Percentiles rank a stretch among this genome's conserved stretches.
phyloP scores from a whole-genome alignment of 805 yeast species.

The Babjeviella inositovora region DNA sequence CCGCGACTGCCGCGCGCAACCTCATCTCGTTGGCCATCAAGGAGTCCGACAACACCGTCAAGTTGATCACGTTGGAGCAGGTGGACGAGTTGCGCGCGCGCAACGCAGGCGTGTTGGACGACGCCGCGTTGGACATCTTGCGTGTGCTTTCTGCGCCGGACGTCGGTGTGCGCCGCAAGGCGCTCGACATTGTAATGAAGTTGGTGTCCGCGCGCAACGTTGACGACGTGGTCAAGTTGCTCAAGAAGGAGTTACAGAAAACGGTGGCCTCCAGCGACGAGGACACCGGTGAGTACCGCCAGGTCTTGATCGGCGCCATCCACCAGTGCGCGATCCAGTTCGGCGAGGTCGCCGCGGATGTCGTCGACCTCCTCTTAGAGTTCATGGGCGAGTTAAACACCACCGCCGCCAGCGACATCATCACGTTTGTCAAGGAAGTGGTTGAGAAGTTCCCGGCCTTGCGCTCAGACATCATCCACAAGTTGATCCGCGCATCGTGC shows the following conservation, averaged over 20 bases:
- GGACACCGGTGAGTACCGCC: constrained; percentile 74
- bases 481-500: constrained; percentile 46
- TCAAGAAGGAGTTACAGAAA: constrained; percentile 79
- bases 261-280: constrained; percentile 64
- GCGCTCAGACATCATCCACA: constrained; percentile 44
- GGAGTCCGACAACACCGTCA: constrained; percentile 92
- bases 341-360: constrained; percentile 82
- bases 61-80: constrained; percentile 80
- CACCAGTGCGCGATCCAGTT: constrained; percentile 80
- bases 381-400: constrained; percentile 76
- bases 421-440: constrained; percentile 86
- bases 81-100: constrained; percentile 58
- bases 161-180: constrained; percentile 78
- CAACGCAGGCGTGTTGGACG: constrained; percentile 75
- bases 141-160: constrained; percentile 81
- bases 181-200: constrained; percentile 68
- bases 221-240: constrained; percentile 81
- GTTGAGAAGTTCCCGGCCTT: constrained; percentile 81
- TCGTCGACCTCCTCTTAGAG: constrained; percentile 76
- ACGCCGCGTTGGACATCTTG: constrained; percentile 70
- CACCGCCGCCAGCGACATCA: constrained; percentile 75
- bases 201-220: constrained; percentile 79
- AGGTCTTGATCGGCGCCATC: constrained; percentile 72
- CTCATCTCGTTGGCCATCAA: constrained; percentile 79
- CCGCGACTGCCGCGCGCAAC: constrained; percentile 69